Percentiles rank a stretch among this genome's conserved stretches.
Conservation (phyloP, 305 asterid species). For the Nicotiana rustica region DNA sequence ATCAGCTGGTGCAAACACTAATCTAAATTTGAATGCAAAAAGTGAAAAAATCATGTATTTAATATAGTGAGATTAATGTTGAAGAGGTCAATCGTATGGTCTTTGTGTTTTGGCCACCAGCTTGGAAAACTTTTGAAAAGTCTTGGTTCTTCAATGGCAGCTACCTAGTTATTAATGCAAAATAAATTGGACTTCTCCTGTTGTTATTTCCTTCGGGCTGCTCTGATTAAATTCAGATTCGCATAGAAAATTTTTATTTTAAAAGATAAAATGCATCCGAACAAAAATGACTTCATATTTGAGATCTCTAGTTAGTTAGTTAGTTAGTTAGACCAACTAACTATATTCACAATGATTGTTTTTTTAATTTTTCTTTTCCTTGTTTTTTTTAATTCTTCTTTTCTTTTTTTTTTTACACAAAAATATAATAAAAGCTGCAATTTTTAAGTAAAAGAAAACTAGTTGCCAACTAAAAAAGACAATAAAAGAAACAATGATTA, state of each 20-base stretch:
- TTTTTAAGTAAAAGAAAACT: neutral
- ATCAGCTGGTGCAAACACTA: neutral
- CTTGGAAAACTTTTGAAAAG: neutral
- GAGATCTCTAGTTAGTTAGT: too few relatives aligned
- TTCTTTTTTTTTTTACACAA: neutral
- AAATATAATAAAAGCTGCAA: neutral
- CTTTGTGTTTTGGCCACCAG: neutral
- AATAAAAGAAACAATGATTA: neutral
- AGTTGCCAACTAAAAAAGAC: constrained; percentile 23
- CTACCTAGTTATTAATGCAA: neutral
- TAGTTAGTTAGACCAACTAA: neutral
- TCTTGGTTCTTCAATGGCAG: neutral
- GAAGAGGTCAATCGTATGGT: neutral
- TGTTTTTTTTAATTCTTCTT: neutral
- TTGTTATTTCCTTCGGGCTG: neutral
- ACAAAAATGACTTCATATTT: too few relatives aligned
- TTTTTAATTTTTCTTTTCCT: neutral
- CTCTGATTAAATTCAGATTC: neutral
- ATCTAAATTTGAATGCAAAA: too few relatives aligned
- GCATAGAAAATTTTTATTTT: too few relatives aligned
- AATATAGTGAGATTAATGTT: too few relatives aligned
- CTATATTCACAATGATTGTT: neutral
- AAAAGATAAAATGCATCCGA: too few relatives aligned
- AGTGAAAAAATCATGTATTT: neutral
- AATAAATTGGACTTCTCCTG: neutral